Evolutionary conservation across 2,329 filamentous ascomycete species (phyloP).

Genomic region (Ophiostoma tasmaniense): DNA sequence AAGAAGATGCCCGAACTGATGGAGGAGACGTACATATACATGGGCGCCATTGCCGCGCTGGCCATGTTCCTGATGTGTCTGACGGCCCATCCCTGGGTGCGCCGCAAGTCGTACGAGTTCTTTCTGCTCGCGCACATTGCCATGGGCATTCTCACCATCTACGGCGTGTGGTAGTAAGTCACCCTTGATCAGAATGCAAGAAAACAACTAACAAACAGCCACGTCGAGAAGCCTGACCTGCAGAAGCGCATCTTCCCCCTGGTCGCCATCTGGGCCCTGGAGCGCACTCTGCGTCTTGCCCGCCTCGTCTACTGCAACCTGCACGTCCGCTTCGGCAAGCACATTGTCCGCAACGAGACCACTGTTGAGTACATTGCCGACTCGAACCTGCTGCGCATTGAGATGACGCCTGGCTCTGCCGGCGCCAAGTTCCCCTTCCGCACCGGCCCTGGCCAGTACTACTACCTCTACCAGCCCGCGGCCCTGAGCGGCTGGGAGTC

Average conservation of each 20-base stretch:
- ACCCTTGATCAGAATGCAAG: too few species aligned
- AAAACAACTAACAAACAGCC: constrained; percentile 11
- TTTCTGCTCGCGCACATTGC: constrained; percentile 38
- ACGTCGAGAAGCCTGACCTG: constrained; percentile 18
- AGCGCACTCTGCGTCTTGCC: constrained; percentile 28
- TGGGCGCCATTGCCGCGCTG: constrained; percentile 29
- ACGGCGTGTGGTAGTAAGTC: constrained; percentile 24
- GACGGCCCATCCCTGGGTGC: constrained; percentile 43
- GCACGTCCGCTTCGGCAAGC: constrained; percentile 16
- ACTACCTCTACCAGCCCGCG: constrained; percentile 37
- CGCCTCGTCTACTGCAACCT: constrained; percentile 36
- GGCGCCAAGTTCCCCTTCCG: constrained; percentile 12
- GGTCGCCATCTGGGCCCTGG: constrained; percentile 22
- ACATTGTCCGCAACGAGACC: constrained; percentile 11
- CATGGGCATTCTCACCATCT: constrained; percentile 33
- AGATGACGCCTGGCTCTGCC: constrained; percentile 13
- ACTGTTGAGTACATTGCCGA: constrained; percentile 13
- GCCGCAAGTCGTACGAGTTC: constrained; percentile 42
- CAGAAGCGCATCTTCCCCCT: constrained; percentile 19
- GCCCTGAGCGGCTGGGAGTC: constrained; percentile 38
- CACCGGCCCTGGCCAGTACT: constrained; percentile 35
- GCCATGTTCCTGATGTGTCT: constrained; percentile 38
- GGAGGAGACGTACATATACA: background rate
- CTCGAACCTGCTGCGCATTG: constrained; percentile 17
- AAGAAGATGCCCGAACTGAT: constrained; percentile 1